A percentile compares a stretch with the other conserved stretches of the same genome.
These are phyloP conservation scores for Botrytis galanthina DNA, from an alignment of 2,329 filamentous ascomycete genomes.

Conservation along the genomic window DNA sequence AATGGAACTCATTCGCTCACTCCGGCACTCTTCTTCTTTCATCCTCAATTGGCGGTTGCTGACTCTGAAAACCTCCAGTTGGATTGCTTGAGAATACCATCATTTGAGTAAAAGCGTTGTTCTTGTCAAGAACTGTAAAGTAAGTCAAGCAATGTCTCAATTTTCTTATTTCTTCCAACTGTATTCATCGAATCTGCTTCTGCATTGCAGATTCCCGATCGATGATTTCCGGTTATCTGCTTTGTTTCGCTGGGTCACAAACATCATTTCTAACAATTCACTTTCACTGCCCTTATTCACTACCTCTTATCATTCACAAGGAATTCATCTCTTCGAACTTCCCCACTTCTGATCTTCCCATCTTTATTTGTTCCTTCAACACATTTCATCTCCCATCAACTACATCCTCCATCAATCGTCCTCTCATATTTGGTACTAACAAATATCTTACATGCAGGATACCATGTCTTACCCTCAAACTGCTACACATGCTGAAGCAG, in stretches of 20 bases:
- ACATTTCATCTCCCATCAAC: conserved; percentile 9
- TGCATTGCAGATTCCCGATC: not conserved
- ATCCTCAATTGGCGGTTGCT: conserved; percentile 16
- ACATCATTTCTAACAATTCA: conserved; percentile 4
- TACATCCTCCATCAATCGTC: conserved; percentile 18
- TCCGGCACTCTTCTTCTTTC: not conserved
- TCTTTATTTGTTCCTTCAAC: not conserved
- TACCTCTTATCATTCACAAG: not conserved
- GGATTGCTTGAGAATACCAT: conserved; percentile 25
- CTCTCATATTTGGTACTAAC: conserved; percentile 23
- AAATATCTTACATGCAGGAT: conserved; percentile 27
- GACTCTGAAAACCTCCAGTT: conserved; percentile 22
- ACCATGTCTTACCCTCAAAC: conserved; percentile 41
- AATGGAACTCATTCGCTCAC: not conserved
- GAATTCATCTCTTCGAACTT: not conserved
- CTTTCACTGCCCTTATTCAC: conserved; percentile 14
- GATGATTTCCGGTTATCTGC: not conserved
- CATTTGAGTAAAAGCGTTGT: conserved; percentile 22
- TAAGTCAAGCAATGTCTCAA: conserved; percentile 23
- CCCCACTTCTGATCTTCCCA: not conserved
- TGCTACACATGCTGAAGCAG: conserved; percentile 31
- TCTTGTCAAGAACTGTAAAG: conserved; percentile 31
- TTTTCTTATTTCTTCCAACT: not conserved
- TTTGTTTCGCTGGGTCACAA: conserved; percentile 2
- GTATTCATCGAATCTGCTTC: not conserved